Base-by-base conservation (phyloP, 495 filamentous ascomycete genomes). In the Aspergillus mulundensis region DNA sequence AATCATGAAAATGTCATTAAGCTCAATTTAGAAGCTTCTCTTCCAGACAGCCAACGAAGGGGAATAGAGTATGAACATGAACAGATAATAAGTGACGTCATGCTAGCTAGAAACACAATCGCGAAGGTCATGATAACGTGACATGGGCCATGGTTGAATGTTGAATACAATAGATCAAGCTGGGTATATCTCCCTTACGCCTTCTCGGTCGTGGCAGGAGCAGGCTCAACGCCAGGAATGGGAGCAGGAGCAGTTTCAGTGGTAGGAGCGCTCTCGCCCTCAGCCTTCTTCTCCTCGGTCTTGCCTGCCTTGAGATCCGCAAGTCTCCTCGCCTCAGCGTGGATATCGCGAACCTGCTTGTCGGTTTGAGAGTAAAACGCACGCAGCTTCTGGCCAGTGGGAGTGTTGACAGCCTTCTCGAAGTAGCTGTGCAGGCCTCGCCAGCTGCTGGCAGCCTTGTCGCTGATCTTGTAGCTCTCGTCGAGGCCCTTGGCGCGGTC, bases 281-380 rank as follows among this genome's bases (percentile, higher is more conserved):
- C 59, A n/a, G 68, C 80, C 80, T 78, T 89, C 54, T 81, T 72
- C 20, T 83, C 80, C 67, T 59, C 71, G 56, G 66, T 79, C 80
- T 79, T 91, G 54, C 81, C 74, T 24, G 84, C 84, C 84, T 95
- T 96, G 56, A 97, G 64, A 61, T 96, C 86, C 10, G 91, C 91
- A 25, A 98, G 76, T 59, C 93, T 84, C 45, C 83, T 79, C 2
- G 94, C 94, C 79, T 98, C 94, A 48, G 73, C 81, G 69, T 97
- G 93, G 52, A 98, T 93, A 61, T 98, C 94, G 47, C 89, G 77
- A 11, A 96, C 88, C 77, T 95, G 90, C 72, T 90, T 89, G 67
- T 85, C 82, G 53, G 86, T 80, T 54, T 87, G 77, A 8, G 82
- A 79, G 71, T 98, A 97, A 76, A 98, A 97, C 44, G 84, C 75